phyloP scores from a whole-genome alignment of 768 basidiomycete species.

The Leccinum obscurum region DNA sequence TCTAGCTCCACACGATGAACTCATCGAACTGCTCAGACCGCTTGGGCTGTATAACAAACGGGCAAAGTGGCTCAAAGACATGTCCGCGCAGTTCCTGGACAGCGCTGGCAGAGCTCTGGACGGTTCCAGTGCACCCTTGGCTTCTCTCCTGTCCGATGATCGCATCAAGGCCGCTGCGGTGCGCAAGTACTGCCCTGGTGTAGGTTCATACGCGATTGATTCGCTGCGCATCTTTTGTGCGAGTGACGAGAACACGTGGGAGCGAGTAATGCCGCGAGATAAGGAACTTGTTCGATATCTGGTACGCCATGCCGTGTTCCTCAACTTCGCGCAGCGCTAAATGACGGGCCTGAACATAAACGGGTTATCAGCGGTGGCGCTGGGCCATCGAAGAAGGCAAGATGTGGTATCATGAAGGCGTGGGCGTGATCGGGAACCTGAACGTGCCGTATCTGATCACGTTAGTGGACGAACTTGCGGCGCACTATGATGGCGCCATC shows the following conservation, averaged over 20 bases:
- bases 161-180: constrained; percentile 39
- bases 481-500: constrained; percentile 23
- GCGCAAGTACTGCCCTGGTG: constrained; percentile 60
- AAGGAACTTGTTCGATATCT: constrained; percentile 70
- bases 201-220: constrained; percentile 72
- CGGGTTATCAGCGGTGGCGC: constrained; percentile 57
- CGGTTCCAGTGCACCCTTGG: constrained; percentile 3
- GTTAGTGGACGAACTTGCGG: constrained; percentile 42
- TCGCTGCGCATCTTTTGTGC: constrained; percentile 72
- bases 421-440: constrained; percentile 41
- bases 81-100: constrained; percentile 52
- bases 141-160: background rate
- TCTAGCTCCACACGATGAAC: constrained; percentile 44
- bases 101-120: constrained; percentile 36
- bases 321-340: background rate
- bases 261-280: constrained; percentile 58
- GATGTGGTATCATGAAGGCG: constrained; percentile 46
- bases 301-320: constrained; percentile 43
- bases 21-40: constrained; percentile 46
- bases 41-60: constrained; percentile 64
- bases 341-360: background rate
- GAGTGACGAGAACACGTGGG: constrained; percentile 50
- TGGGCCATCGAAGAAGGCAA: constrained; percentile 61
- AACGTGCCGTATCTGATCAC: constrained; percentile 39
- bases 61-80: constrained; percentile 50